These are phyloP conservation scores for Hibiscus trionum DNA, from an alignment of 345 rosid genomes.

Conservation along the genomic window DNA sequence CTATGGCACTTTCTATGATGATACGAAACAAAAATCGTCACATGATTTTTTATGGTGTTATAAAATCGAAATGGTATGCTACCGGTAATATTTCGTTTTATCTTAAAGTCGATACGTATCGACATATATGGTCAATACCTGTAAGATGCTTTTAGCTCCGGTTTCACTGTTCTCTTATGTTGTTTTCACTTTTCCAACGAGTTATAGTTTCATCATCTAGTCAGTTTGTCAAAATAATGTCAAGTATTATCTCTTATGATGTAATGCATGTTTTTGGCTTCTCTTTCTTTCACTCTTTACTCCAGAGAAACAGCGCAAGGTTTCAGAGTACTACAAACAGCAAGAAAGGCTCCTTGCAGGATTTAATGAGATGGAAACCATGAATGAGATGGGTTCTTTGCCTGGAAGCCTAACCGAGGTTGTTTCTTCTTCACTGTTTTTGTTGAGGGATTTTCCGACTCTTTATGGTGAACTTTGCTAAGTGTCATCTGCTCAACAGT, in stretches of 20 bases:
- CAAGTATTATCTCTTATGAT: not conserved
- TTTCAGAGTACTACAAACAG: constrained; percentile 70
- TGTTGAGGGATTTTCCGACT: too few relatives aligned
- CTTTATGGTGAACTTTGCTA: too few relatives aligned
- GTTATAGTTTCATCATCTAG: not conserved
- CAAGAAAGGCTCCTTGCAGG: constrained; percentile 74
- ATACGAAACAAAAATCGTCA: not conserved
- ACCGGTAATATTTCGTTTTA: too few relatives aligned
- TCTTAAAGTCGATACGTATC: too few relatives aligned
- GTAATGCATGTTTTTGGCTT: not conserved
- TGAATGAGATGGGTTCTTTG: constrained; percentile 41
- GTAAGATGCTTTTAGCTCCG: not conserved
- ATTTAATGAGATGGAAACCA: constrained; percentile 67
- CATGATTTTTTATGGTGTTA: not conserved
- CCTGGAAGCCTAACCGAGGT: constrained; percentile 63
- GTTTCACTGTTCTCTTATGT: not conserved
- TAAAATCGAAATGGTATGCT: too few relatives aligned
- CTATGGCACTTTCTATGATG: not conserved
- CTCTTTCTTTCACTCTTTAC: not conserved
- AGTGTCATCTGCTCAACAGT: too few relatives aligned
- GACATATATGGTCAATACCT: too few relatives aligned
- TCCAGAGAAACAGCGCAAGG: constrained; percentile 56
- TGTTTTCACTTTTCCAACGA: not conserved
- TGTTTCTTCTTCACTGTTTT: not conserved
- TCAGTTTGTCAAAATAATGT: too few relatives aligned